These are phyloP conservation scores for Epipyxis sp. DNA, from an alignment of 108 stramenopile species.

Conservation along the genomic window DNA sequence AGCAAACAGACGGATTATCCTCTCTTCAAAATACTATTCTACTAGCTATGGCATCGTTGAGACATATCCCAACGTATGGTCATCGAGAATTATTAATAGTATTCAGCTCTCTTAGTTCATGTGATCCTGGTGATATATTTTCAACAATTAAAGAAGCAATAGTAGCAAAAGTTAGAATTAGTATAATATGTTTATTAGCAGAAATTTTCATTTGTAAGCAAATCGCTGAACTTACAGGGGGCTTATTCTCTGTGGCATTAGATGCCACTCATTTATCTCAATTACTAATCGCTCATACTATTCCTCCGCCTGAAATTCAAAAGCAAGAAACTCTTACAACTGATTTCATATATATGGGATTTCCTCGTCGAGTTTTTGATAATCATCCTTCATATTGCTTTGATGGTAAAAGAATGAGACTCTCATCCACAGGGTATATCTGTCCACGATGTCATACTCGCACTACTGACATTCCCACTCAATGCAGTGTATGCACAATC, in stretches of 20 bases:
- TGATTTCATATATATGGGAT: constrained; percentile 56
- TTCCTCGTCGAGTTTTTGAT: constrained; percentile 28
- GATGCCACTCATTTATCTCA: constrained; percentile 46
- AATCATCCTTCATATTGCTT: not conserved
- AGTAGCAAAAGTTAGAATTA: constrained; percentile 40
- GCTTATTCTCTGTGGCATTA: constrained; percentile 46
- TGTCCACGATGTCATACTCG: constrained; percentile 53
- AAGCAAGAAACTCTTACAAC: constrained; percentile 40
- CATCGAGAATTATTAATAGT: constrained; percentile 51
- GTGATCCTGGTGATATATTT: constrained; percentile 58
- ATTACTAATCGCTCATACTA: constrained; percentile 48
- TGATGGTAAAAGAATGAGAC: constrained; percentile 48
- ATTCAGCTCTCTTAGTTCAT: constrained; percentile 49
- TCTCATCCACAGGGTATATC: constrained; percentile 42
- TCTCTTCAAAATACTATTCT: constrained; percentile 49
- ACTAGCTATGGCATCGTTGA: constrained; percentile 40
- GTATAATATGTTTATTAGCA: constrained; percentile 50
- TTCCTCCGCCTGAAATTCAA: constrained; percentile 48
- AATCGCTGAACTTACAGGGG: constrained; percentile 47
- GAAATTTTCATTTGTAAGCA: constrained; percentile 54
- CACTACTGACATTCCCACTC: constrained; percentile 51
- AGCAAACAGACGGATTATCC: constrained; percentile 39
- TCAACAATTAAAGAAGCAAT: constrained; percentile 46
- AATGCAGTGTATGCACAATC: constrained; percentile 81
- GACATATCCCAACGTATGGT: constrained; percentile 51